Evolutionary conservation across 495 filamentous ascomycete genomes (phyloP).

Genomic region (Sphaerosporella brunnea): DNA sequence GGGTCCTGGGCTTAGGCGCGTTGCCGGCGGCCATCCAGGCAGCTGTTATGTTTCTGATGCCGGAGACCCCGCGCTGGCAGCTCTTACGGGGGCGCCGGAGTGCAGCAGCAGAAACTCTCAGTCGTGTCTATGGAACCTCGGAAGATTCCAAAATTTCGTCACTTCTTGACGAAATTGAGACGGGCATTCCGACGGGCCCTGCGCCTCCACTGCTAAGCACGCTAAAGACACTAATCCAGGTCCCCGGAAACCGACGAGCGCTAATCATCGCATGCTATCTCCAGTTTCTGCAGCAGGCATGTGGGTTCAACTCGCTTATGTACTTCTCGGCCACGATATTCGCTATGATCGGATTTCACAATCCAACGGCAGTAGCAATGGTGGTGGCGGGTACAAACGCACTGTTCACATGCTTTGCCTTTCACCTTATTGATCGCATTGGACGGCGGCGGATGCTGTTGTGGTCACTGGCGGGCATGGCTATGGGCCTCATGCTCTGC

Average conservation of each 20-base stretch:
- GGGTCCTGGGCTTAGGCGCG: conserved; percentile 77
- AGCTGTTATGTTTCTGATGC: conserved; percentile 45
- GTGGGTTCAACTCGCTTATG: conserved; percentile 88
- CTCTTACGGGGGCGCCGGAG: conserved; percentile 44
- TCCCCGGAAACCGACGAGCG: conserved; percentile 55
- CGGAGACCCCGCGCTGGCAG: conserved; percentile 77
- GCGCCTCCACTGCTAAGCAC: conserved; percentile 9
- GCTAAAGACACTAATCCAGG: conserved; percentile 30
- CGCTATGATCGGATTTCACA: conserved; percentile 54
- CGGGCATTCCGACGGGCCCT: conserved; percentile 30
- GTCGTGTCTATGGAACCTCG: conserved; percentile 39
- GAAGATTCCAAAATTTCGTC: conserved; percentile 14
- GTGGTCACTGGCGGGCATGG: conserved; percentile 73
- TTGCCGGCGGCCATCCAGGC: conserved; percentile 57
- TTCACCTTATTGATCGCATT: conserved; percentile 60
- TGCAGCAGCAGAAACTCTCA: conserved; percentile 45
- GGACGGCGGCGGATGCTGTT: conserved; percentile 69
- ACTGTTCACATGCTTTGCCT: conserved; percentile 56
- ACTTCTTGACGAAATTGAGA: conserved; percentile 48
- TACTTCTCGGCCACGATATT: conserved; percentile 92
- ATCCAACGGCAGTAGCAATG: conserved; percentile 65
- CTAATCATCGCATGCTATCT: conserved; percentile 69
- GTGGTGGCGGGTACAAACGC: conserved; percentile 75
- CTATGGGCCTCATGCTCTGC: conserved; percentile 47
- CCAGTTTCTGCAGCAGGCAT: conserved; percentile 76